Evolutionary conservation across 2,329 filamentous ascomycete genomes (phyloP), one percentile per base, ranked within the genome.

Genomic region (Xylariomycetidae sp.): DNA sequence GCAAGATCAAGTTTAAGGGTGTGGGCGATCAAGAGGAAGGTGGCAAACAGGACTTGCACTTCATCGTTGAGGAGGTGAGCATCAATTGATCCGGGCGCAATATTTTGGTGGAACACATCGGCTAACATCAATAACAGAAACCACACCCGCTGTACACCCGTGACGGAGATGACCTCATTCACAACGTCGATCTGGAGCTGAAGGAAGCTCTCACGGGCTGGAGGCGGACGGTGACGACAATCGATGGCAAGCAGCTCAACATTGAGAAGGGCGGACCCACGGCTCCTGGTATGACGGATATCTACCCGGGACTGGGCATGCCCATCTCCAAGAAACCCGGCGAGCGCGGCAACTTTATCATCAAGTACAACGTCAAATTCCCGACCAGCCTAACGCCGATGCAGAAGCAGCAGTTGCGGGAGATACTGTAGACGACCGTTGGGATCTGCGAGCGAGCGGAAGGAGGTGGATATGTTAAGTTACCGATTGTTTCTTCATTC

Each of bases 1-100:
- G 87, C 54, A 98, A 97, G 72, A 95, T 98, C 63, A 96, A 96
- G 65, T 98, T 95, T 58, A 86, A 85, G 55, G 88, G 90, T 26
- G 89, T 98, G n/a, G 92, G 92, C 9, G 92, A 98, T 61, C 89
- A 97, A 59, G 88, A 95, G 41, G 92, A 97, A 56, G 92, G 92
- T 26, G 90, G 90, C 11, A 86, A 88, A 38, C 92, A 98, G 61
- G 92, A 98, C 62, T 64, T 98, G 33, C 89, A 96, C 59, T 94
- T 98, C 52, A 83, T 98, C 38, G 77, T 98, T 15, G 84, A 88
- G 62, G 90, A 96, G 82, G 88, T 89, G 77, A 70, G 81, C 27
- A 17, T 6, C 56, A 22, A 20, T 12, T 19, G 4, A 5, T 6
- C n/a, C 14, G 13, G 14, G 8, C 5, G 17, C 11, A 33, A 28